Conservation (phyloP, 78 protist species). For the Dictyostelium intermedium region DNA sequence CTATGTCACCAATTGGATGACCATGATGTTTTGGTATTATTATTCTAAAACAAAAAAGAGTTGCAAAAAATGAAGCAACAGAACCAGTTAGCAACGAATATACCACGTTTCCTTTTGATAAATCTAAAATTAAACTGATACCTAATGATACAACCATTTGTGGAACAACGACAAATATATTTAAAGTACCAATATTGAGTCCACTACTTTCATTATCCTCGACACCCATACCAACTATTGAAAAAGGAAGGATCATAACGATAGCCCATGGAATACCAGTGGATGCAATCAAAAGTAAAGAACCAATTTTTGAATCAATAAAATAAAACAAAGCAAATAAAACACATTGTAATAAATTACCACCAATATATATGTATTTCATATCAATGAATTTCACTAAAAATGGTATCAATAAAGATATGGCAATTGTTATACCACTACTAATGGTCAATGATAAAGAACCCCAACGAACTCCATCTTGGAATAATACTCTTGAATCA, state of each 20-base stretch:
- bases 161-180: slow-evolving; percentile 78
- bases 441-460: slow-evolving; percentile 53
- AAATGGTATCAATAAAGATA: slow-evolving; percentile 27
- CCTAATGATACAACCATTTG: slow-evolving; percentile 71
- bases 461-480: slow-evolving; percentile 70
- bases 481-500: not conserved
- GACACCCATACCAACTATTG: slow-evolving; percentile 66
- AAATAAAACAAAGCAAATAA: slow-evolving; percentile 30
- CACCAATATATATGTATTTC: slow-evolving; percentile 20
- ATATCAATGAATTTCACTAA: slow-evolving; percentile 1
- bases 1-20: not conserved
- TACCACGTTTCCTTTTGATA: slow-evolving; percentile 31
- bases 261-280: slow-evolving; percentile 78
- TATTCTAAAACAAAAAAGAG: not conserved
- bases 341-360: slow-evolving; percentile 20
- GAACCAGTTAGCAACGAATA: slow-evolving; percentile 53
- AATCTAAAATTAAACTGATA: slow-evolving; percentile 38
- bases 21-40: slow-evolving; percentile 10
- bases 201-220: slow-evolving; percentile 53
- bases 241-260: slow-evolving; percentile 73
- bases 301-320: not conserved
- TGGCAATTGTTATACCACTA: slow-evolving; percentile 14
- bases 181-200: slow-evolving; percentile 59
- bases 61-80: slow-evolving; percentile 26
- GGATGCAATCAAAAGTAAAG: slow-evolving; percentile 13